A percentile compares a stretch with the other conserved stretches of the same genome.
These are phyloP conservation scores for Cyanodermella asteris DNA, from an alignment of 2,329 filamentous ascomycete genomes.

Conservation along the genomic window DNA sequence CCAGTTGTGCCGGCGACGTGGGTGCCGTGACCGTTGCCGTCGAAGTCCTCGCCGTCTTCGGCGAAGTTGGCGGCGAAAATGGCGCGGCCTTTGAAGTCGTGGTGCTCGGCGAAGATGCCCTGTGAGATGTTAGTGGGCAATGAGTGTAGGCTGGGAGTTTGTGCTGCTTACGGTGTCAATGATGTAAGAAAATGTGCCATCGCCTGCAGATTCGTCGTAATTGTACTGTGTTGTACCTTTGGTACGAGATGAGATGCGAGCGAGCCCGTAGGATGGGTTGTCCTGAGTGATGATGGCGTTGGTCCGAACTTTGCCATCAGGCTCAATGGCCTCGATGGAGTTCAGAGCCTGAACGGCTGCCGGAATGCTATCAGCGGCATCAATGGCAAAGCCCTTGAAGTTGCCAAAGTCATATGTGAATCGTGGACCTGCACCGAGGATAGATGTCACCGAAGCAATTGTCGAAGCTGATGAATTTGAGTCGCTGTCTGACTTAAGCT, in stretches of 20 bases:
- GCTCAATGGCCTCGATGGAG: too few relatives aligned
- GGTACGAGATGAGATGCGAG: conserved; percentile 13
- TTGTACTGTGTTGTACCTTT: conserved; percentile 12
- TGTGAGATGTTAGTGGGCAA: too few relatives aligned
- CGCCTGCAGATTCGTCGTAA: conserved; percentile 16
- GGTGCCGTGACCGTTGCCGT: conserved; percentile 17
- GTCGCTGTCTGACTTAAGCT: too few relatives aligned
- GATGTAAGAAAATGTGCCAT: conserved; percentile 16
- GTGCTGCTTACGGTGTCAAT: too few relatives aligned
- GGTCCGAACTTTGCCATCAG: not conserved
- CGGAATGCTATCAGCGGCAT: too few relatives aligned
- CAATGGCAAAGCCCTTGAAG: too few relatives aligned
- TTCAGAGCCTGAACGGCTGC: too few relatives aligned
- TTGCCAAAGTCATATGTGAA: too few relatives aligned
- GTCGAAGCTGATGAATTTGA: too few relatives aligned
- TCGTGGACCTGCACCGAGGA: too few relatives aligned
- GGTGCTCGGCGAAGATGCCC: conserved; percentile 15
- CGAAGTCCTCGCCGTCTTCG: conserved; percentile 5
- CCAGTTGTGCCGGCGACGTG: conserved; percentile 18
- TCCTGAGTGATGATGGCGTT: conserved; percentile 6
- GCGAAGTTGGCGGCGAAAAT: conserved; percentile 15
- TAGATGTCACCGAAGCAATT: too few relatives aligned
- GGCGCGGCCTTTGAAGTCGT: conserved; percentile 17
- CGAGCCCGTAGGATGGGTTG: conserved; percentile 16
- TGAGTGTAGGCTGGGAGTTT: too few relatives aligned